These are phyloP conservation scores for Fusarium agapanthi DNA, from an alignment of 2,329 filamentous ascomycete species.

Conservation along the genomic window DNA sequence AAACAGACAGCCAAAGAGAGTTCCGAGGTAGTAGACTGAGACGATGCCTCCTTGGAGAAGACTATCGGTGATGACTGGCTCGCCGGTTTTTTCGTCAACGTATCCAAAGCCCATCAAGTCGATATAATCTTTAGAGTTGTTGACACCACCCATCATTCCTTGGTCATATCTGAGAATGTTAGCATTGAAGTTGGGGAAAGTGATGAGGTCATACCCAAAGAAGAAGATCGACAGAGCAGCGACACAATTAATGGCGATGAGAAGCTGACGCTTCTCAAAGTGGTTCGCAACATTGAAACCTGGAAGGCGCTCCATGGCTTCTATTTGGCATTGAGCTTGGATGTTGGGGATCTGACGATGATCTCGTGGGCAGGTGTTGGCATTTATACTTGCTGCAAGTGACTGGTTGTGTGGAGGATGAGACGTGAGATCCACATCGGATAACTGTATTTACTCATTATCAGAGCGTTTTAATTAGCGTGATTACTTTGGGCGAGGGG, in stretches of 20 bases:
- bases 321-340: background rate
- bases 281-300: slow-evolving; percentile 32
- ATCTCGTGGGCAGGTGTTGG: background rate
- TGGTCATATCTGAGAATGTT: slow-evolving; percentile 9
- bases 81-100: slow-evolving; percentile 25
- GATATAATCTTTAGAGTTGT: slow-evolving; percentile 29
- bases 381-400: slow-evolving; percentile 14
- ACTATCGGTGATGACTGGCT: slow-evolving; percentile 30
- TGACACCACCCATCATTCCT: slow-evolving; percentile 38
- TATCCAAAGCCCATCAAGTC: slow-evolving; percentile 39
- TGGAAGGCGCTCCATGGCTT: slow-evolving; percentile 24
- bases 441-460: background rate
- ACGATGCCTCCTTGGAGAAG: slow-evolving; percentile 37
- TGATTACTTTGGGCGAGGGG: background rate
- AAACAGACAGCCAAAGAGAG: slow-evolving; percentile 29
- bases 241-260: slow-evolving; percentile 37
- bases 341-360: background rate
- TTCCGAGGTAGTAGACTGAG: slow-evolving; percentile 38
- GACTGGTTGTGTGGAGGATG: slow-evolving; percentile 1
- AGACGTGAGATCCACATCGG: slow-evolving; percentile 8
- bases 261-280: slow-evolving; percentile 38
- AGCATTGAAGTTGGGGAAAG: accelerated
- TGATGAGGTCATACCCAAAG: slow-evolving; percentile 32
- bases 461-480: background rate
- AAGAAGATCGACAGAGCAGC: slow-evolving; percentile 40